Evolutionary conservation across 768 basidiomycete genomes (phyloP).

Genomic region (Collybiopsis luxurians): DNA sequence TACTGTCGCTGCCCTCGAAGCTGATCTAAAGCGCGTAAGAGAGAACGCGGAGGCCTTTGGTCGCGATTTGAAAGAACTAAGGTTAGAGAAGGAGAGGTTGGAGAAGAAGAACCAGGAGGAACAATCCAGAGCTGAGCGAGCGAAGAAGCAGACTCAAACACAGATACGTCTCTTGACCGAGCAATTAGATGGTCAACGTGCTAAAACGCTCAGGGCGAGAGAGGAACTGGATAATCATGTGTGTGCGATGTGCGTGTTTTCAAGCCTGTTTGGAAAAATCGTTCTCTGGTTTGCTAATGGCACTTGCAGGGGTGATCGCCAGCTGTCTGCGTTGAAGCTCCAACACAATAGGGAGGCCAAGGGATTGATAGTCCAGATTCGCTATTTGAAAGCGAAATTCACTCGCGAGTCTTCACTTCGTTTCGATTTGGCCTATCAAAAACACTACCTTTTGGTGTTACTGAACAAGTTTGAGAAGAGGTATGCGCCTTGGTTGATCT

Average conservation of each 20-base stretch:
- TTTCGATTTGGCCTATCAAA: conserved; percentile 78
- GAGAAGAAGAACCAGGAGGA: conserved; percentile 58
- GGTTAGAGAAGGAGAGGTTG: conserved; percentile 63
- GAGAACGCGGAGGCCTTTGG: conserved; percentile 78
- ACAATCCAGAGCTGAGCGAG: conserved; percentile 50
- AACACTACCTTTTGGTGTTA: conserved; percentile 79
- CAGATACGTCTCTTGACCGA: conserved; percentile 67
- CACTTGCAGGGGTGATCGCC: conserved; percentile 45
- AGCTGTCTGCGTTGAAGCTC: conserved; percentile 51
- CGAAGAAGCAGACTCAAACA: conserved; percentile 64
- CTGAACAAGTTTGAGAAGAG: conserved; percentile 68
- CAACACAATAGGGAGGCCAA: conserved; percentile 88
- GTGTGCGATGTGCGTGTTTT: conserved; percentile 47
- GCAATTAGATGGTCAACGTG: conserved; percentile 56
- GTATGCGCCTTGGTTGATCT: conserved; percentile 33
- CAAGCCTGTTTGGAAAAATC: too few species aligned
- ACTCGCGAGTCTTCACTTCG: conserved; percentile 83
- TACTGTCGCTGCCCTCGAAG: conserved; percentile 66
- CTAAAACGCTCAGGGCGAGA: conserved; percentile 42
- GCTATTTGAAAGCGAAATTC: conserved; percentile 90
- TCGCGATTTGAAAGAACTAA: conserved; percentile 67
- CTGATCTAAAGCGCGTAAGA: conserved; percentile 72
- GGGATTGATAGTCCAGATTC: conserved; percentile 86
- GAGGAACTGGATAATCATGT: conserved; percentile 54
- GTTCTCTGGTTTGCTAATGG: conserved; percentile 14